Evolutionary conservation across 768 basidiomycete genomes (phyloP), one percentile per base, ranked within the genome.

Genomic region (Suillus americanus): DNA sequence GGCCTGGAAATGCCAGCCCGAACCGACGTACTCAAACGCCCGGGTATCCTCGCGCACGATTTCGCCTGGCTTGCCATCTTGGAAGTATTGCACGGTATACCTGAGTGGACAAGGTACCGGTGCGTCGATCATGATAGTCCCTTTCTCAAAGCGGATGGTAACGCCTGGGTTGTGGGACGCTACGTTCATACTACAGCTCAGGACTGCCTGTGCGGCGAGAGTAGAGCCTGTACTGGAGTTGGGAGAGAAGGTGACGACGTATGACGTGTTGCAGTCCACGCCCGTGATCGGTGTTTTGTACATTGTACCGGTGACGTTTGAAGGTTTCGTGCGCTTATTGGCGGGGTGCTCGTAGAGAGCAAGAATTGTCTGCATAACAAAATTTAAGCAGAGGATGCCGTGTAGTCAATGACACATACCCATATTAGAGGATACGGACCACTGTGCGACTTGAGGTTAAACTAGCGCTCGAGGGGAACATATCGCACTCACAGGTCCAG

Each of bases 1-100:
- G 13, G 82, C 84, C 69, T 85, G 81, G 73, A 79, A 86, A 69
- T 82, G 75, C 79, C 80, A 83, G 1, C 83, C 81, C 20, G 77
- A 73, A 38, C 80, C 79, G 16, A 65, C 59, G 45, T 75, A 75
- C 60, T 72, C 67, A 64, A 80, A 75, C 45, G 69, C 68, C 57
- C 67, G 68, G 37, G 72, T 79, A 65, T 82, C 78, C 67, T 79
- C 78, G 18, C 71, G 69, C 37, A 69, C 68, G 25, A 79, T 70
- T 14, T 72, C 69, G 16, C 72, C 72, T 35, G 71, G 73, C 14
- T 75, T 74, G 30, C 73, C 73, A 64, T 73, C 73, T 64, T 75
- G 73, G 64, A 75, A 77, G 65, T 78, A 74, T 67, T 80, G 76
- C 55, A 82, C 79, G 9, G 53, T 54, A 37, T 54, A 54, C 33